Evolutionary conservation across 495 filamentous ascomycete genomes (phyloP).

Genomic region (Hypoxylon fuscum): DNA sequence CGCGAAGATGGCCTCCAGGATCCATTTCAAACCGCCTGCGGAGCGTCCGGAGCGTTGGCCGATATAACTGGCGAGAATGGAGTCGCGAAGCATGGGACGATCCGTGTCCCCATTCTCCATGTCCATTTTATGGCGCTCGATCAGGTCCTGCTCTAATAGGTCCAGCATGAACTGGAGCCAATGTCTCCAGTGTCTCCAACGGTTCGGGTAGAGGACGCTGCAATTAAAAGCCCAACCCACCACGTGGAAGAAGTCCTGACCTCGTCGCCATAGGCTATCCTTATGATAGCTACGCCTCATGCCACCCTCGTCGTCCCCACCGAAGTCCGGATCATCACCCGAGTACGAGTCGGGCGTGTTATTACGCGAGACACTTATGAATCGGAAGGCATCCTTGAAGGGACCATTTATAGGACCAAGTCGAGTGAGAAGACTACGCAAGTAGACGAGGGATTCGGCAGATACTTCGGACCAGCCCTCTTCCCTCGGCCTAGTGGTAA

Average conservation of each 20-base stretch:
- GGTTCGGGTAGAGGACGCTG: slow-evolving; percentile 69
- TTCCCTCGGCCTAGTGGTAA: slow-evolving; percentile 60
- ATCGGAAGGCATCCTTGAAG: slow-evolving; percentile 47
- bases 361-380: slow-evolving; percentile 16
- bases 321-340: slow-evolving; percentile 33
- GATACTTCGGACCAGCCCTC: slow-evolving; percentile 47
- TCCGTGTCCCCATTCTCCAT: slow-evolving; percentile 36
- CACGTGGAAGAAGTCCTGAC: slow-evolving; percentile 86
- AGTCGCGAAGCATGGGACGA: slow-evolving; percentile 44
- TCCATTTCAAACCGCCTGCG: slow-evolving; percentile 47
- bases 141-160: slow-evolving; percentile 78
- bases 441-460: slow-evolving; percentile 50
- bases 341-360: slow-evolving; percentile 26
- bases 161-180: slow-evolving; percentile 86
- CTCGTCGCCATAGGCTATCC: slow-evolving; percentile 75
- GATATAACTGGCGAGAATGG: slow-evolving; percentile 46
- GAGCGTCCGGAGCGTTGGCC: slow-evolving; percentile 50
- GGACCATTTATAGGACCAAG: slow-evolving; percentile 55
- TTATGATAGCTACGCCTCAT: slow-evolving; percentile 60
- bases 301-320: slow-evolving; percentile 45
- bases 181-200: slow-evolving; percentile 85
- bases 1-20: slow-evolving; percentile 55
- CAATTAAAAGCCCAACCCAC: slow-evolving; percentile 96
- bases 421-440: slow-evolving; percentile 50
- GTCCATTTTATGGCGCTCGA: slow-evolving; percentile 58